These are phyloP conservation scores for Petasospora rhodanensis DNA, from an alignment of 1,139 yeast species.

Conservation along the genomic window DNA sequence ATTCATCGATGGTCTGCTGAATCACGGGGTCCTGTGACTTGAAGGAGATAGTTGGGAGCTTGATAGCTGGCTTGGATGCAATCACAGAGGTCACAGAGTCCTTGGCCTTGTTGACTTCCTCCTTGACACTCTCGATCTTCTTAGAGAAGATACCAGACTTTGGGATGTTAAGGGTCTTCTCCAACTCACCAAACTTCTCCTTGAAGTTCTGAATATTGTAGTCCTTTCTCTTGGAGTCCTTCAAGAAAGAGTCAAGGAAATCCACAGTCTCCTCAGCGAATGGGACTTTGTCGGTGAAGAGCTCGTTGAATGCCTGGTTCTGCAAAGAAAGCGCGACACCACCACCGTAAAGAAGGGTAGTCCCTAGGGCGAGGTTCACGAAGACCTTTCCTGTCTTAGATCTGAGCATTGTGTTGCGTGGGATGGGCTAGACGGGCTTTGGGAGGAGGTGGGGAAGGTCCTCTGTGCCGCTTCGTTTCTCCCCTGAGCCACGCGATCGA, in stretches of 20 bases:
- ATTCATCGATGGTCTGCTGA: slow-evolving; percentile 28
- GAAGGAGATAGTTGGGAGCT: slow-evolving; percentile 28
- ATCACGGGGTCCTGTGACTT: slow-evolving; percentile 29
- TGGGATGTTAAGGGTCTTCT: slow-evolving; percentile 41
- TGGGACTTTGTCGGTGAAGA: slow-evolving; percentile 58
- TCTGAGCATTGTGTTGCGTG: slow-evolving; percentile 19
- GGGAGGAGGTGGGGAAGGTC: too few species aligned
- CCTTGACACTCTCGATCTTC: slow-evolving; percentile 25
- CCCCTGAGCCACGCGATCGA: too few species aligned
- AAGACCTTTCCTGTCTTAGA: slow-evolving; percentile 33
- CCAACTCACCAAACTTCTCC: slow-evolving; percentile 34
- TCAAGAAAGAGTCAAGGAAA: slow-evolving; percentile 39
- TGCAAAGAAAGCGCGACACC: slow-evolving; percentile 41
- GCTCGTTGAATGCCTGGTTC: slow-evolving; percentile 40
- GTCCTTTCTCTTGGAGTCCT: slow-evolving; percentile 30
- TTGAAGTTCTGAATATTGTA: slow-evolving; percentile 31
- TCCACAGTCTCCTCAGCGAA: slow-evolving; percentile 50
- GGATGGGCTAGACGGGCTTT: too few species aligned
- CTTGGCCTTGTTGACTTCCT: slow-evolving; percentile 18
- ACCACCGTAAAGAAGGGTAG: slow-evolving; percentile 37
- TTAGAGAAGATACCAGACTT: slow-evolving; percentile 35
- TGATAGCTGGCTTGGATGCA: slow-evolving; percentile 10
- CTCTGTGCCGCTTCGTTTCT: too few species aligned
- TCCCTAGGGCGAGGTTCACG: slow-evolving; percentile 31
- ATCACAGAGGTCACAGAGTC: slow-evolving; percentile 10